Evolutionary conservation across 2,329 filamentous ascomycete genomes (phyloP).

Genomic region (Paraconiothyrium sp.): DNA sequence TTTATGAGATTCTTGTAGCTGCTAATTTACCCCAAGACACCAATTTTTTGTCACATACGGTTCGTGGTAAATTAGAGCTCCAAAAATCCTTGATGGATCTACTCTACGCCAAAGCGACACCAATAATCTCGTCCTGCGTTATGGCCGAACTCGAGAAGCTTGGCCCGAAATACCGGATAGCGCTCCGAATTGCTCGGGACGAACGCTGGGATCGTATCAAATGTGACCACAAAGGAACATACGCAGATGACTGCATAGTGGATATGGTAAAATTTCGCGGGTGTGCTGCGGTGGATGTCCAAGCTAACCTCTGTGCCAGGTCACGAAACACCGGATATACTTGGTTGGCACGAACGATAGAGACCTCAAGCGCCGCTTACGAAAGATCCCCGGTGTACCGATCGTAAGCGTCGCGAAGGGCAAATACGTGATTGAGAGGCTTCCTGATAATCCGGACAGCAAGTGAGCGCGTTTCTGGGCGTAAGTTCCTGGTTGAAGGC

Average conservation of each 20-base stretch:
- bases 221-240: constrained; percentile 90
- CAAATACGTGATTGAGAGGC: constrained; percentile 93
- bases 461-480: constrained; percentile 19
- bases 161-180: constrained; percentile 84
- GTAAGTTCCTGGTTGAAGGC: too few relatives aligned
- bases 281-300: too few relatives aligned
- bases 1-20: constrained; percentile 52
- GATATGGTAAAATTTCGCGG: constrained; percentile 20
- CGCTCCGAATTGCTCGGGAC: constrained; percentile 85
- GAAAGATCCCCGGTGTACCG: constrained; percentile 82
- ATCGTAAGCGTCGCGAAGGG: constrained; percentile 84
- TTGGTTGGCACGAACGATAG: constrained; percentile 65
- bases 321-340: constrained; percentile 59
- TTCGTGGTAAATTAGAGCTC: constrained; percentile 88
- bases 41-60: constrained; percentile 70
- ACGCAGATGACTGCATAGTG: constrained; percentile 75
- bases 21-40: constrained; percentile 28
- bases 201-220: constrained; percentile 85
- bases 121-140: constrained; percentile 82
- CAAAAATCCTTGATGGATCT: constrained; percentile 93
- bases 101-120: constrained; percentile 88
- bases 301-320: too few relatives aligned
- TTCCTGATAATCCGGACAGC: constrained; percentile 82
- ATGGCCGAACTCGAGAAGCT: constrained; percentile 75
- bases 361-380: constrained; percentile 74